phyloP scores from a whole-genome alignment of 2,329 filamentous ascomycete genomes.

The Teratosphaeria nubilosa region DNA sequence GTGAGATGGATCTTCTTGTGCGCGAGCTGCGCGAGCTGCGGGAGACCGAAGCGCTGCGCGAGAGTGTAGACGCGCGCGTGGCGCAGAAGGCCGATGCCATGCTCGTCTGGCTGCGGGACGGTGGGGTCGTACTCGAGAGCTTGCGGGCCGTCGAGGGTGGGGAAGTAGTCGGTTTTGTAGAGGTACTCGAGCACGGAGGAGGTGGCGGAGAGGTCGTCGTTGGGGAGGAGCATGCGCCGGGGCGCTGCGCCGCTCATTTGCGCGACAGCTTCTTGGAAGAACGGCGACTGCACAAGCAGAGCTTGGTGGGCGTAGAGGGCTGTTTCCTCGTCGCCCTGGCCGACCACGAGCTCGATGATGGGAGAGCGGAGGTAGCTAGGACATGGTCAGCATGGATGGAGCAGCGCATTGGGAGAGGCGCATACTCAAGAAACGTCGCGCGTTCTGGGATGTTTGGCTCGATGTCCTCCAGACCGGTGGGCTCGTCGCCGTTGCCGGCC shows the following conservation, averaged over 20 bases:
- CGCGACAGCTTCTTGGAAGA: conserved; percentile 55
- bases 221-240: conserved; percentile 57
- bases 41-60: conserved; percentile 62
- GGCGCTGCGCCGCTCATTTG: conserved; percentile 44
- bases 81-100: conserved; percentile 73
- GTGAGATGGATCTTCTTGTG: conserved; percentile 89
- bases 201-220: conserved; percentile 62
- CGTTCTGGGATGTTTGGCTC: conserved; percentile 32
- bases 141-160: conserved; percentile 48
- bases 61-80: conserved; percentile 86
- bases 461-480: conserved; percentile 31
- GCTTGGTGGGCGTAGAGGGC: conserved; percentile 70
- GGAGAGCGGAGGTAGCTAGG: conserved; percentile 39
- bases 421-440: conserved; percentile 37
- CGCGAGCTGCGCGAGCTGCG: conserved; percentile 61
- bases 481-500: conserved; percentile 23
- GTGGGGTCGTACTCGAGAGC: conserved; percentile 59
- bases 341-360: conserved; percentile 37
- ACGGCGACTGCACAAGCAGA: conserved; percentile 64
- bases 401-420: background rate
- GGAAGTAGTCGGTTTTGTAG: conserved; percentile 82
- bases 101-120: conserved; percentile 58
- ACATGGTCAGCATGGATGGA: conserved; percentile 1
- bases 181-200: conserved; percentile 74
- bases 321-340: conserved; percentile 46